Percentiles rank a stretch among this genome's conserved stretches.
Conservation (phyloP, 495 filamentous ascomycete species). For the Umbilicaria muhlenbergii region DNA sequence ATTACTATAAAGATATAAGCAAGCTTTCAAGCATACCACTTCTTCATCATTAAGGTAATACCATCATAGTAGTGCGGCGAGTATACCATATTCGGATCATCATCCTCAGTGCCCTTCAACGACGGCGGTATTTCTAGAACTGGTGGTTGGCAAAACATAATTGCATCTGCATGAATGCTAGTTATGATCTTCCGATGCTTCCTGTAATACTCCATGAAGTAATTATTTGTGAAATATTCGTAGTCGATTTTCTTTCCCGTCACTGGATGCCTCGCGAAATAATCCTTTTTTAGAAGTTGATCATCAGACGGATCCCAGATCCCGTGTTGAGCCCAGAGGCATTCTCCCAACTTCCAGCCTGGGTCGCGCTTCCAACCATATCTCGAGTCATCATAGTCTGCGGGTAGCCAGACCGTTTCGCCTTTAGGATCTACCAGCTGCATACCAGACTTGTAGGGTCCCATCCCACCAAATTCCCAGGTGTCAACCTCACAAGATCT, state of each 20-base stretch:
- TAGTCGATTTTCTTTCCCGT: slow-evolving; percentile 62
- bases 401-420: slow-evolving; percentile 66
- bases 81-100: slow-evolving; percentile 81
- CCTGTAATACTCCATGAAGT: slow-evolving; percentile 77
- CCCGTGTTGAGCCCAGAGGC: slow-evolving; percentile 92
- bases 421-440: slow-evolving; percentile 80
- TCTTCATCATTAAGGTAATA: slow-evolving; percentile 91
- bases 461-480: slow-evolving; percentile 87
- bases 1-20: too few species aligned
- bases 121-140: slow-evolving; percentile 80
- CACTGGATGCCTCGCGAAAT: slow-evolving; percentile 63
- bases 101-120: slow-evolving; percentile 76
- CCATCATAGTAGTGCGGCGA: slow-evolving; percentile 95
- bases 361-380: slow-evolving; percentile 87
- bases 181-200: slow-evolving; percentile 59
- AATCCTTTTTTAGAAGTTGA: slow-evolving; percentile 65
- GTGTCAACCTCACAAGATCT: slow-evolving; percentile 76
- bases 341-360: slow-evolving; percentile 81
- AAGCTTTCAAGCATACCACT: slow-evolving; percentile 43
- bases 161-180: slow-evolving; percentile 56
- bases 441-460: slow-evolving; percentile 75
- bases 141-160: slow-evolving; percentile 84
- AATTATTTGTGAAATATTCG: slow-evolving; percentile 71
- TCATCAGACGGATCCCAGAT: slow-evolving; percentile 81
- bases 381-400: slow-evolving; percentile 62